Evolutionary conservation across 345 rosid species (phyloP), one percentile per base, ranked within the genome.

Genomic region (Brassica carinata): DNA sequence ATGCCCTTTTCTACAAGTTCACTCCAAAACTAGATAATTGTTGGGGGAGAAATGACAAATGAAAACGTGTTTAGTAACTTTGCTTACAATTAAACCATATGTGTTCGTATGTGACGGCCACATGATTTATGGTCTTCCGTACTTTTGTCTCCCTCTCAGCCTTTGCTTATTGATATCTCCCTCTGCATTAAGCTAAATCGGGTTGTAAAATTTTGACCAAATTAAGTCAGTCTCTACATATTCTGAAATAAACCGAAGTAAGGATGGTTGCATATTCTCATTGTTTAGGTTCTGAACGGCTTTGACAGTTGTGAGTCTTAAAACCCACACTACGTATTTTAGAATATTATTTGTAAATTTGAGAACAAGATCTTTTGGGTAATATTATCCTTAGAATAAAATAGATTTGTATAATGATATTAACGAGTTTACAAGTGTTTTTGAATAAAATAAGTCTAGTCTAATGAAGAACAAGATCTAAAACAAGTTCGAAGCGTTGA

Each of bases 51-150:
- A 29, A 71, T 7, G 18, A 53, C 51, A 79, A 79, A 67, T 59
- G 64, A 58, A 79, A 79, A 79, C 78, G 78, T 73, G 64, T 61
- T 73, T 79, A 79, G 74, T 79, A 67, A 79, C 78, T 79, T 79
- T 14, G 82, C 82, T 79, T 79, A 67, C 82, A 79, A 79, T 79
- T 31, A 66, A 72, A 64, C 67, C 23, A 62, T 19, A 45, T 33
- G 65, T 69, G 70, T 69, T 73, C 77, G 27, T 73, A 59, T 31
- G 62, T 80, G 74, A 69, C 69, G 82, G 79, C 77, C 74, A 62
- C 77, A 73, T 80, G 79, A 40, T 68, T 36, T 61, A 30, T 5
- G 13, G 40, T 63, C 53, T 75, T 71, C 79, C 76, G 75, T 81
- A 75, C 76, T 69, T 27, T 53, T 71, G 30, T 75, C 30, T 74